phyloP scores from a whole-genome alignment of 2,329 filamentous ascomycete genomes.

The Rasamsonia emersonii region DNA sequence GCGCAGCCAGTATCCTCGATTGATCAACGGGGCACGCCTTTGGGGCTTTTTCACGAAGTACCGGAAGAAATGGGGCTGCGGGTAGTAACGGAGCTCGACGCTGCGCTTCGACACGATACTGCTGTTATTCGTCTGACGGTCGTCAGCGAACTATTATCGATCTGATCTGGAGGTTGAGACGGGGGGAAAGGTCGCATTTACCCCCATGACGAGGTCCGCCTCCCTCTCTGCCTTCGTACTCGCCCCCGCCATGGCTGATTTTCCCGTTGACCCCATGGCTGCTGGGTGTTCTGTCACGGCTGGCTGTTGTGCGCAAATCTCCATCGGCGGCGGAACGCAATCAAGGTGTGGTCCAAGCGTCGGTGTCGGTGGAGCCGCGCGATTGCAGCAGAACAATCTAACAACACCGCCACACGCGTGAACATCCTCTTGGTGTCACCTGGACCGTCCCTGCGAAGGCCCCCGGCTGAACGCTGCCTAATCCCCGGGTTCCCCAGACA shows the following conservation, averaged over 20 bases:
- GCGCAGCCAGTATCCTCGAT: constrained; percentile 79
- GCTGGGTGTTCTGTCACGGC: not conserved
- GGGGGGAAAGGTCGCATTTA: too few relatives aligned
- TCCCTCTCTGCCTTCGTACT: constrained; percentile 30
- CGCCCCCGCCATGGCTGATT: constrained; percentile 11
- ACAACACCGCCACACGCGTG: too few relatives aligned
- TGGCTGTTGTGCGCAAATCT: not conserved
- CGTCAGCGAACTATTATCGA: too few relatives aligned
- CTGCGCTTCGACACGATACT: constrained; percentile 89
- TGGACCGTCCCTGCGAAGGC: too few relatives aligned
- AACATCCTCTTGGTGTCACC: too few relatives aligned
- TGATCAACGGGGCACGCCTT: constrained; percentile 77
- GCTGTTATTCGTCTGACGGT: constrained; percentile 78
- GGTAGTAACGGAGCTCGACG: constrained; percentile 80
- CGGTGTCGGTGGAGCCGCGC: constrained; percentile 12
- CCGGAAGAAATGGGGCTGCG: constrained; percentile 75
- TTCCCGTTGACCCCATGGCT: constrained; percentile 4
- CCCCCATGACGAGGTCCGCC: constrained; percentile 47
- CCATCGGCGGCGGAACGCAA: constrained; percentile 10
- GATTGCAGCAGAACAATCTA: too few relatives aligned
- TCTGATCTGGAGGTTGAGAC: too few relatives aligned
- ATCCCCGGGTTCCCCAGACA: too few relatives aligned
- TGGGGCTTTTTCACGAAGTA: constrained; percentile 81
- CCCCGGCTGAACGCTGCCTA: too few relatives aligned
- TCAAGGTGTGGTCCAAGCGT: constrained; percentile 34